Evolutionary conservation across 306 rosid species (phyloP), one percentile per base, ranked within the genome.

Genomic region (Citrullus mucosospermus): DNA sequence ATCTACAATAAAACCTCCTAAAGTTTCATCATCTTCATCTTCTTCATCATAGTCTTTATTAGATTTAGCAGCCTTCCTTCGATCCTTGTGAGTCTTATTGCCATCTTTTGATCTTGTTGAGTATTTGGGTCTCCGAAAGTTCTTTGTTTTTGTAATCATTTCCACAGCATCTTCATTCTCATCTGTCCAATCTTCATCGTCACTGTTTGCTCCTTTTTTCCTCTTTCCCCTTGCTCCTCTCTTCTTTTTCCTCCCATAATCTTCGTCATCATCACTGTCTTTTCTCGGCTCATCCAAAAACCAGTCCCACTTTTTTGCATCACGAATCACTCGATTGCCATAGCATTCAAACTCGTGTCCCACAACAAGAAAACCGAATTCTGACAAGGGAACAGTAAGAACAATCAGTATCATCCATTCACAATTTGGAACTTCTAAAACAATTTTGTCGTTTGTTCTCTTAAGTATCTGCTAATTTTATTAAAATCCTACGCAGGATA

Each of bases 271-370:
- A 41, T 86, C 89, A 61, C 86, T 92, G 10, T 77, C 72, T 67
- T 80, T 86, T 69, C 61, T 73, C 60, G 5, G 46, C 39, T 89
- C 98, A 72, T 89, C 91, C 15, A 94, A 85, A 75, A 90, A 92
- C 98, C 98, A 94, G 48, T 89, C 79, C 98, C 98, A 94, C 68
- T 82, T 55, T 87, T 84, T 85, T 6, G 71, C 75, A 41, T 85
- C 85, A 32, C 82, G 85, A 53, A 92, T 82, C 89, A 79, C 85
- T 50, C 80, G 89, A 81, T 82, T 90, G 38, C 96, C 93, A 82
- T 87, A 94, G 75, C 14, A 66, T 38, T 94, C 98, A 80, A 94
- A 94, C 78, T 92, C 98, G 51, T 89, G 94, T 55, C 92, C 93
- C 85, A 80, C 87, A 73, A 78, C 87, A 60, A 91, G 75, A 81